phyloP scores from a whole-genome alignment of 177 flowering plant genomes.

The Vitis hybrid region DNA sequence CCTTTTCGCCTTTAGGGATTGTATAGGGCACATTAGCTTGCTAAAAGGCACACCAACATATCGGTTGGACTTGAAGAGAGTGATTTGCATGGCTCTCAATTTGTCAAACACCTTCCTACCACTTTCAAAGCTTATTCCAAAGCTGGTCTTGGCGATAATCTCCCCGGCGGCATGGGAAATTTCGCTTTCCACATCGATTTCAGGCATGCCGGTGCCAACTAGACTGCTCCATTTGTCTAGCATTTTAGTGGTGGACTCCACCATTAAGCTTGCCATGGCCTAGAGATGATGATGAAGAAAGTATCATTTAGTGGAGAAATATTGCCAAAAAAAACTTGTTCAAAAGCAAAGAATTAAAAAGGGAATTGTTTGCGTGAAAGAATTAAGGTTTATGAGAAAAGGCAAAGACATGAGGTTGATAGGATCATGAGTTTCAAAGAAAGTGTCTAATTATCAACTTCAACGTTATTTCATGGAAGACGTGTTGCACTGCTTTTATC shows the following conservation, averaged over 20 bases:
- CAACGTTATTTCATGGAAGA: no score
- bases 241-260: conserved; percentile 63
- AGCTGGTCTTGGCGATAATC: conserved; percentile 75
- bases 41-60: conserved; percentile 75
- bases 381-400: no score
- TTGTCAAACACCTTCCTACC: conserved; percentile 54
- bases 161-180: conserved; percentile 55
- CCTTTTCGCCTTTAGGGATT: conserved; percentile 42
- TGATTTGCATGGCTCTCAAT: conserved; percentile 56
- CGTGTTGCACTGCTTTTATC: no score
- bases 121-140: conserved; percentile 48
- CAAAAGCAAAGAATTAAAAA: no score
- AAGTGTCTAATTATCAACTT: no score
- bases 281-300: conserved; percentile 7
- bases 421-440: no score
- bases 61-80: conserved; percentile 60
- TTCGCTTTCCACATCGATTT: conserved; percentile 66
- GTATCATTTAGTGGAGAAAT: not conserved
- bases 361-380: no score
- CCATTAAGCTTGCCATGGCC: conserved; percentile 69
- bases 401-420: no score
- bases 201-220: conserved; percentile 40
- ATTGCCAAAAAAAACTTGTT: no score
- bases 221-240: conserved; percentile 52
- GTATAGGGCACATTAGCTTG: conserved; percentile 37